Evolutionary conservation across 2,329 filamentous ascomycete species (phyloP), one percentile per base, ranked within the genome.

Genomic region (Paecilomyces sp.): DNA sequence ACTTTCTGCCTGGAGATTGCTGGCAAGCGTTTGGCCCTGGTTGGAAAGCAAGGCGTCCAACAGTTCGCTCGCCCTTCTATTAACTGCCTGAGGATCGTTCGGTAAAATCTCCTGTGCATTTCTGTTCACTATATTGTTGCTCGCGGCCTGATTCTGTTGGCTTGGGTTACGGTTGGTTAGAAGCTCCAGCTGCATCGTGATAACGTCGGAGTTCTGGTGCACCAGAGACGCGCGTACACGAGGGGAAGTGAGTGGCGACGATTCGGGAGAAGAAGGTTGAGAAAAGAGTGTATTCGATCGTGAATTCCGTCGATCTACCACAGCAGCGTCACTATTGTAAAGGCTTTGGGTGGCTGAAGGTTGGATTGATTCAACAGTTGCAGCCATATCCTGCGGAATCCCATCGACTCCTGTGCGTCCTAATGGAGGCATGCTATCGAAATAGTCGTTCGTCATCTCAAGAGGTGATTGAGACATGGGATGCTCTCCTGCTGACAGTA

Each of bases 171-270:
- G 73, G 57, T 71, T 72, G 8, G 70, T 70, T 54, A 77, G 59
- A 8, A 78, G 63, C 56, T 77, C 75, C 47, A 78, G 62, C 56
- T 78, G 75, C 75, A 78, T 77, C 3, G 76, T 78, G 54, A 77
- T 76, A 2, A 76, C 68, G 60, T 77, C 75, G 1, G 76, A 73
- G 57, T 75, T 75, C 54, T 76, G 74, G 60, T 77, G 75, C 18
- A 77, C 73, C 25, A 78, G 64, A 1, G 75, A 77, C 30, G 76
- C 75, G 55, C 76, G 68, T 22, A 78, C 74, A 5, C 70, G 74
- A 54, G 76, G 76, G 3, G 76, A 78, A 6, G 70, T 70, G 30
- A 72, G 74, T 15, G 74, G 74, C 9, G 75, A 77, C n/a, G 74
- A 72, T 51, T 70, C 71, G 7, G 75, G 72, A 47, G 74, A 77